phyloP scores from a whole-genome alignment of 2,329 filamentous ascomycete genomes.

The Penicillium sp. region DNA sequence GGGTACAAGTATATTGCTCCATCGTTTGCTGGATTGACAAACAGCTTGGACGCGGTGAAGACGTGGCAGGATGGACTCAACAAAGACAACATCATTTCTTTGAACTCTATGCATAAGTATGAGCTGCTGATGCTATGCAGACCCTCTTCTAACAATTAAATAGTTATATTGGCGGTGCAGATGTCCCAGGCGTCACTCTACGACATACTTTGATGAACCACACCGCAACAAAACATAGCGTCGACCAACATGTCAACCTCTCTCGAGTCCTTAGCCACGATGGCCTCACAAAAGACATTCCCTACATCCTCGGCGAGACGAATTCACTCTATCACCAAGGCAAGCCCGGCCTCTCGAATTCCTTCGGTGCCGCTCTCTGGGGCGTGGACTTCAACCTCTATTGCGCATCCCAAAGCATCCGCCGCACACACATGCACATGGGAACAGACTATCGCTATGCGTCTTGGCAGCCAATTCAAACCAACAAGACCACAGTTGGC shows the following conservation, averaged over 20 bases:
- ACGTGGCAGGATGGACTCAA: slow-evolving; percentile 59
- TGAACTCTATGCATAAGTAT: slow-evolving; percentile 63
- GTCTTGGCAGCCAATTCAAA: slow-evolving; percentile 61
- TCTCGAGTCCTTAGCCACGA: slow-evolving; percentile 44
- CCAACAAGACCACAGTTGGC: slow-evolving; percentile 51
- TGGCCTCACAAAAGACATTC: slow-evolving; percentile 38
- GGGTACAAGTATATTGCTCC: slow-evolving; percentile 59
- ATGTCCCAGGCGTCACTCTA: slow-evolving; percentile 61
- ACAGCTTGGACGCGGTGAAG: slow-evolving; percentile 52
- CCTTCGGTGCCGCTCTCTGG: slow-evolving; percentile 68
- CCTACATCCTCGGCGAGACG: slow-evolving; percentile 61
- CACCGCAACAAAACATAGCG: slow-evolving; percentile 52
- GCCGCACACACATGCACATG: slow-evolving; percentile 64
- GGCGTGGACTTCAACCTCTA: slow-evolving; percentile 63
- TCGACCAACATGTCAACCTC: slow-evolving; percentile 52
- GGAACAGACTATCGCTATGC: slow-evolving; percentile 64
- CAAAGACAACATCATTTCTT: slow-evolving; percentile 49
- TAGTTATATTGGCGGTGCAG: slow-evolving; percentile 65
- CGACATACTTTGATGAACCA: slow-evolving; percentile 66
- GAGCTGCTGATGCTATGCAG: slow-evolving; percentile 13
- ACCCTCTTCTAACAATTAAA: not conserved
- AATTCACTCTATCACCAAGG: slow-evolving; percentile 67
- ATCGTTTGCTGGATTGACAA: slow-evolving; percentile 57
- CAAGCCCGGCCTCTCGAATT: slow-evolving; percentile 61
- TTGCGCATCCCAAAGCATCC: slow-evolving; percentile 57